Evolutionary conservation across 2,329 filamentous ascomycete genomes (phyloP).

Genomic region (Lasiodiplodia hormozganensis): DNA sequence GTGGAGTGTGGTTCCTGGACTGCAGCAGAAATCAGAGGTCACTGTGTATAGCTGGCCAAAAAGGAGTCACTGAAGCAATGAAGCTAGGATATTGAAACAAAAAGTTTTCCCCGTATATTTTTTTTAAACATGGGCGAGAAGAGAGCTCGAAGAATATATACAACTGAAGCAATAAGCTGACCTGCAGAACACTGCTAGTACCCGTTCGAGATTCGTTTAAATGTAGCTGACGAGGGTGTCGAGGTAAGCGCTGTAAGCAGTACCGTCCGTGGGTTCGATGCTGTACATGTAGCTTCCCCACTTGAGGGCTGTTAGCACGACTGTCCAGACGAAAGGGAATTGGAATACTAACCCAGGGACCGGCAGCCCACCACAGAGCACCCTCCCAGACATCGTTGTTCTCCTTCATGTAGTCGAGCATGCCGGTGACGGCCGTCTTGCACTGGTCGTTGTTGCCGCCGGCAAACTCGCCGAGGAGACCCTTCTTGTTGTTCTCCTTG

Average conservation of each 20-base stretch:
- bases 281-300: constrained; percentile 49
- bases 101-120: background rate
- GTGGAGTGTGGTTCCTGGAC: no score
- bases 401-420: constrained; percentile 53
- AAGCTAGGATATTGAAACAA: background rate
- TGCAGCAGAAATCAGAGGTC: no score
- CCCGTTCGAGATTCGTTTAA: background rate
- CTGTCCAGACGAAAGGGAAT: background rate
- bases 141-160: constrained; percentile 5
- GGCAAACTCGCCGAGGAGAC: constrained; percentile 59
- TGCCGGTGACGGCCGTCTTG: constrained; percentile 53
- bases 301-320: background rate
- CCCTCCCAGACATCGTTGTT: constrained; percentile 59
- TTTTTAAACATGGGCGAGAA: background rate
- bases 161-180: background rate
- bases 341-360: constrained; percentile 50
- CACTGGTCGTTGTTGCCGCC: constrained; percentile 57
- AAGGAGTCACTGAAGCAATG: background rate
- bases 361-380: constrained; percentile 58
- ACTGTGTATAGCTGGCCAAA: no score
- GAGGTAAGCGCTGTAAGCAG: constrained; percentile 40
- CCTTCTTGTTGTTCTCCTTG: constrained; percentile 54
- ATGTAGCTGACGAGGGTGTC: background rate
- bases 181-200: background rate
- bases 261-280: constrained; percentile 54